A percentile compares a stretch with the other conserved stretches of the same genome.
Conservation (phyloP, 176 grass and related monocot species). For the Oryza meyeriana region DNA sequence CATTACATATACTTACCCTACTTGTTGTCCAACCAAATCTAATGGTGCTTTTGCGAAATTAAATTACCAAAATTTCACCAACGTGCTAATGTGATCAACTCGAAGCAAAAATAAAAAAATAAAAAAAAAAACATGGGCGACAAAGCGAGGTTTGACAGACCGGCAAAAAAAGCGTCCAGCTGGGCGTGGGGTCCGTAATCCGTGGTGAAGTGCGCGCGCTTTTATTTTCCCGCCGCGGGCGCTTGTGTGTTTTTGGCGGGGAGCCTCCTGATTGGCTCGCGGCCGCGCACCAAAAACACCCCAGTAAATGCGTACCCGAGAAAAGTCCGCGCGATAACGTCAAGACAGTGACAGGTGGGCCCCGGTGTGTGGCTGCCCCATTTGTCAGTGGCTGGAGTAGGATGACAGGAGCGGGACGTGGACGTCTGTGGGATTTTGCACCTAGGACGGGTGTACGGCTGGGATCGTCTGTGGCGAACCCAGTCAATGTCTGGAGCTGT, state of each 20-base stretch:
- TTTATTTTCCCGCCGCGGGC: slow-evolving; percentile 42
- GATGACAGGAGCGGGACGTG: not conserved
- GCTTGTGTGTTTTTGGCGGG: slow-evolving; percentile 40
- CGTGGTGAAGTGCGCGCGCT: slow-evolving; percentile 29
- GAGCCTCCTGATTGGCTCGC: slow-evolving; percentile 34
- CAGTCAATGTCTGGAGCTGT: not conserved
- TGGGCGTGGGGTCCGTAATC: slow-evolving; percentile 26
- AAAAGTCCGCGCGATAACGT: not conserved
- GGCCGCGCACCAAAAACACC: not conserved
- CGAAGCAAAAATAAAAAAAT: too few relatives aligned
- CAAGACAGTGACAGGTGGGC: not conserved
- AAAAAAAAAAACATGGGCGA: not conserved
- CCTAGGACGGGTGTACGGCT: not conserved
- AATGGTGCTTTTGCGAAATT: not conserved
- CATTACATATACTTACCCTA: too few relatives aligned
- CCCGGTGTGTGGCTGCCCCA: rapidly evolving
- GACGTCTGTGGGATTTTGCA: not conserved
- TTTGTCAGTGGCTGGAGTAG: not conserved
- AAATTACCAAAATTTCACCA: not conserved
- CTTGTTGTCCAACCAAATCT: not conserved
- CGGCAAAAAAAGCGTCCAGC: slow-evolving; percentile 1
- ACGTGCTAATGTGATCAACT: not conserved
- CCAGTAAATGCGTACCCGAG: not conserved
- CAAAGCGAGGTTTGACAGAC: not conserved
- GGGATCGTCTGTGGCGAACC: not conserved